Percentiles rank a stretch among this genome's conserved stretches.
Conservation (phyloP, 805 yeast species). For the Saturnispora serradocipensis region DNA sequence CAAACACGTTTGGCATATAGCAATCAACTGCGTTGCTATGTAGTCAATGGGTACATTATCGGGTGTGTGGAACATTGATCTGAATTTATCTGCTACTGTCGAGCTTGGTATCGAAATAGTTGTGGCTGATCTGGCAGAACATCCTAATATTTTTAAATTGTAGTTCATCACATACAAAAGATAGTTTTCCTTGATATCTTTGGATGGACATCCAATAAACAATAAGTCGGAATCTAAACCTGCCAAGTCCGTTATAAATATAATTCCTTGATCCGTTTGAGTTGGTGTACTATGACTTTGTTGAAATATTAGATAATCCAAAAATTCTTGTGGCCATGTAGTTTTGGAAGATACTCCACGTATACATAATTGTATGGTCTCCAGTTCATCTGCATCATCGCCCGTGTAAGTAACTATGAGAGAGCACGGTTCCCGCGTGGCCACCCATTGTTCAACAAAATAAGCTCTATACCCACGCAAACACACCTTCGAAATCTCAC, state of each 20-base stretch:
- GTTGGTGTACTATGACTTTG: conserved; percentile 59
- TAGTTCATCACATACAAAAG: conserved; percentile 61
- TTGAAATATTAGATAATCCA: conserved; percentile 56
- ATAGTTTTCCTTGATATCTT: conserved; percentile 38
- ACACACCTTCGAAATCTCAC: neutral
- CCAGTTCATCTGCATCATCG: conserved; percentile 51
- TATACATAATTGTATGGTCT: neutral
- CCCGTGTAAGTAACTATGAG: conserved; percentile 83
- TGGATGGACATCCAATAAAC: conserved; percentile 59
- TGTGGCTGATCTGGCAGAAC: conserved; percentile 80
- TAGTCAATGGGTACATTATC: conserved; percentile 45
- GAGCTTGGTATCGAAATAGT: conserved; percentile 63
- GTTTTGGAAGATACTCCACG: neutral
- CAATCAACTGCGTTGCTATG: conserved; percentile 68
- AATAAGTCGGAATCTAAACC: conserved; percentile 60
- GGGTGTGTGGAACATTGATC: conserved; percentile 59
- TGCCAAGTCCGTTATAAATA: conserved; percentile 78
- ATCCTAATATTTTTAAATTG: conserved; percentile 64
- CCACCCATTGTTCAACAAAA: conserved; percentile 91
- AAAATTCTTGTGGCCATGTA: conserved; percentile 43
- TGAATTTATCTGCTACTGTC: conserved; percentile 73
- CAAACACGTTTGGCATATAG: conserved; percentile 63
- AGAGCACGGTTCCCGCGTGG: conserved; percentile 55
- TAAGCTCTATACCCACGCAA: conserved; percentile 76
- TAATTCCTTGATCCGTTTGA: conserved; percentile 44